A percentile compares a stretch with the other conserved stretches of the same genome.
phyloP scores from a whole-genome alignment of 1,139 yeast species.

The Blastobotrys capitulatus region DNA sequence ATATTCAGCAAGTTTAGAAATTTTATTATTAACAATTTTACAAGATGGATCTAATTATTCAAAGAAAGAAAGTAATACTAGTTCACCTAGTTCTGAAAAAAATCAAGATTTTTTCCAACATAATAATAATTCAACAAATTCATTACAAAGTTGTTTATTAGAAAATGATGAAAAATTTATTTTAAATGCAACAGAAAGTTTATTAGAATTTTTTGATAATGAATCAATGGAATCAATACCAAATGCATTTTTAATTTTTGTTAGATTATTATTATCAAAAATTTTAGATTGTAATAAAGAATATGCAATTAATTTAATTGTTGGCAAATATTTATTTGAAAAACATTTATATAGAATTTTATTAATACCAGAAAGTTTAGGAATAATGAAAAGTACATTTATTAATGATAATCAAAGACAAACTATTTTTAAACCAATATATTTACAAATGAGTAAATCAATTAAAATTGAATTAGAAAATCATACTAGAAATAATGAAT shows the following conservation, averaged over 20 bases:
- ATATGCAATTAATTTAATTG: constrained; percentile 19
- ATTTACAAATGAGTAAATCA: constrained; percentile 14
- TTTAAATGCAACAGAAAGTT: constrained; percentile 14
- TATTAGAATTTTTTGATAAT: constrained; percentile 23
- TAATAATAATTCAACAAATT: background rate
- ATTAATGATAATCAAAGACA: constrained; percentile 26
- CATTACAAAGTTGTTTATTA: background rate
- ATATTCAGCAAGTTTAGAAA: constrained; percentile 23
- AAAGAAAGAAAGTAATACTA: constrained; percentile 7
- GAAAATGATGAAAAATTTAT: constrained; percentile 18
- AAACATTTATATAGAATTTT: constrained; percentile 21
- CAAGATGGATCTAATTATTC: constrained; percentile 22
- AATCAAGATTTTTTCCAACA: constrained; percentile 8
- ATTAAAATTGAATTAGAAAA: constrained; percentile 16
- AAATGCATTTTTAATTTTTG: constrained; percentile 20
- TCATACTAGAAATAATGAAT: constrained; percentile 9
- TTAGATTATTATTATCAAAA: constrained; percentile 20
- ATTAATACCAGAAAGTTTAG: constrained; percentile 25
- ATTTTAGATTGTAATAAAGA: constrained; percentile 15
- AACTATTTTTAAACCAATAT: constrained; percentile 22
- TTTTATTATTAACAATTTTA: constrained; percentile 20
- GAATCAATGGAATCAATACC: constrained; percentile 24
- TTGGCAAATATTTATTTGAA: constrained; percentile 25
- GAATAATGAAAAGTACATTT: constrained; percentile 24
- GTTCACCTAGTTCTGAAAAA: constrained; percentile 21